phyloP scores from a whole-genome alignment of 164 flowering plant species.

The Stephania yunnanensis region DNA sequence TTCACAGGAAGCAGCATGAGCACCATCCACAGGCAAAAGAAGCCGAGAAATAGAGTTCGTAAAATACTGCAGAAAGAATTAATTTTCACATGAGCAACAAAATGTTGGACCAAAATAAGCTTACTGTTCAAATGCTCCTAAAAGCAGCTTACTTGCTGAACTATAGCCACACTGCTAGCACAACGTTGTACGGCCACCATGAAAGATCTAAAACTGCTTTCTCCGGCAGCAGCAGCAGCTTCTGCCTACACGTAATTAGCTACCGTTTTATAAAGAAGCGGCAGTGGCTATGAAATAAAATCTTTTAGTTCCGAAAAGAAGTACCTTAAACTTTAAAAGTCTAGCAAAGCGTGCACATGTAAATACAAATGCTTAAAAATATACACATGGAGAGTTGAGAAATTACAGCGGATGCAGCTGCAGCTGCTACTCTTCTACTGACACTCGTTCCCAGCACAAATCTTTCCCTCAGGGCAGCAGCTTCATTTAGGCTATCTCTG shows the following conservation, averaged over 20 bases:
- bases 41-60: constrained; percentile 88
- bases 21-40: constrained; percentile 93
- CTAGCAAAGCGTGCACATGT: not conserved
- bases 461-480: constrained; percentile 90
- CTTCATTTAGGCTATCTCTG: constrained; percentile 88
- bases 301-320: not conserved
- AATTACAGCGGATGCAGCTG: constrained; percentile 97
- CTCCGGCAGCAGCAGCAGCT: constrained; percentile 99
- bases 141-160: constrained; percentile 70
- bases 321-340: not conserved
- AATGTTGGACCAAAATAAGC: not conserved
- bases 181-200: constrained; percentile 99
- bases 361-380: not conserved
- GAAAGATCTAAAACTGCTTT: constrained; percentile 96
- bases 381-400: constrained; percentile 16
- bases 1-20: constrained; percentile 97
- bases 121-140: not conserved
- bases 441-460: constrained; percentile 79
- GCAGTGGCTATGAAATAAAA: not conserved
- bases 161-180: constrained; percentile 95
- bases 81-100: not conserved
- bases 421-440: constrained; percentile 95
- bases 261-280: constrained; percentile 9
- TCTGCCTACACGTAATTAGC: constrained; percentile 62
- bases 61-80: constrained; percentile 56